These are phyloP conservation scores for Ramaria rubella DNA, from an alignment of 768 basidiomycete genomes.

Conservation along the genomic window DNA sequence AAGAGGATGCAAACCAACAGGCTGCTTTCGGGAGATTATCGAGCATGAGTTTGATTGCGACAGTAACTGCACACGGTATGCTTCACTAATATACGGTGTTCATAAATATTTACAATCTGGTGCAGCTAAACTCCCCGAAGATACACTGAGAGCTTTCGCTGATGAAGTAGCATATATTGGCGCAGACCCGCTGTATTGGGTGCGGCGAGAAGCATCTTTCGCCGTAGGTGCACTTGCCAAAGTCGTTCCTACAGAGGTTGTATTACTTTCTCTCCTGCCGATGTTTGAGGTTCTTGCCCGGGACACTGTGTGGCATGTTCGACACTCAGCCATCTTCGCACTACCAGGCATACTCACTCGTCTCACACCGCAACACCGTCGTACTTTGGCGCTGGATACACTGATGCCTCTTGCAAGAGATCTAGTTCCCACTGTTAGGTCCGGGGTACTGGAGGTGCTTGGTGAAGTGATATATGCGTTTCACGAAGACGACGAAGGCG, in stretches of 20 bases:
- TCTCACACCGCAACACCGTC: slow-evolving; percentile 51
- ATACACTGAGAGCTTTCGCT: slow-evolving; percentile 57
- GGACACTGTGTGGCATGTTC: slow-evolving; percentile 76
- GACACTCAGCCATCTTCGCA: slow-evolving; percentile 81
- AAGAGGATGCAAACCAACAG: slow-evolving; percentile 50
- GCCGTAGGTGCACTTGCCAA: slow-evolving; percentile 87
- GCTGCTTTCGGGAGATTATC: slow-evolving; percentile 80
- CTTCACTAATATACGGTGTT: slow-evolving; percentile 1
- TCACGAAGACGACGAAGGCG: slow-evolving; percentile 52
- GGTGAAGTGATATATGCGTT: slow-evolving; percentile 89
- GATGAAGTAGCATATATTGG: slow-evolving; percentile 66
- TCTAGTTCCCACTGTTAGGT: slow-evolving; percentile 59
- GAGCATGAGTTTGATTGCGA: slow-evolving; percentile 90
- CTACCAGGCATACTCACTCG: slow-evolving; percentile 73
- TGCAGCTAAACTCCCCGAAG: slow-evolving; percentile 19
- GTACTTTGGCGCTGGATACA: slow-evolving; percentile 58
- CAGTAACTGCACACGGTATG: slow-evolving; percentile 73
- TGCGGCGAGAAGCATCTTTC: slow-evolving; percentile 79
- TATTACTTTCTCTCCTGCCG: slow-evolving; percentile 61
- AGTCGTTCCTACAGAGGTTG: slow-evolving; percentile 70
- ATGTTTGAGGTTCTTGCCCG: slow-evolving; percentile 62
- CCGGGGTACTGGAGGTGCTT: slow-evolving; percentile 75
- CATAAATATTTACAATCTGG: background rate
- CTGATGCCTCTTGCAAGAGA: slow-evolving; percentile 59
- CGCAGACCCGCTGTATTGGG: slow-evolving; percentile 65